phyloP scores from a whole-genome alignment of 495 filamentous ascomycete genomes.

The Trichodelitschia bisporula region DNA sequence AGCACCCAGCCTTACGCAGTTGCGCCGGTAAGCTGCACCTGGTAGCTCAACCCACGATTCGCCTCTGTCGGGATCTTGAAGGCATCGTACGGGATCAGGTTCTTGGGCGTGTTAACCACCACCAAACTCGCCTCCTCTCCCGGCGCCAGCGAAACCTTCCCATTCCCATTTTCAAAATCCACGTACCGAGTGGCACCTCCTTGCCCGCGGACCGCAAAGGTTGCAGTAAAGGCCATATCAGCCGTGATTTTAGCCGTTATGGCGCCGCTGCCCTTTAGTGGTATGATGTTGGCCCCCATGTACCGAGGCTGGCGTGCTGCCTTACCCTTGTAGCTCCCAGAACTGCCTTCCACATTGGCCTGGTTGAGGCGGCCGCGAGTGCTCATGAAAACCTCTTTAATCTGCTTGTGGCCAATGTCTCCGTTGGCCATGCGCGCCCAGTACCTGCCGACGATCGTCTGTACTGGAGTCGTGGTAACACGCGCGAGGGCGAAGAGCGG shows the following conservation, averaged over 20 bases:
- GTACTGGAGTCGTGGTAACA: conserved; percentile 12
- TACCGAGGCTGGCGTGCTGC: conserved; percentile 18
- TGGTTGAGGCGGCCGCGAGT: conserved; percentile 16
- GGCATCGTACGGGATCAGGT: conserved; percentile 18
- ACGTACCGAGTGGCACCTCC: conserved; percentile 3
- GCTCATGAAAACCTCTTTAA: conserved; percentile 12
- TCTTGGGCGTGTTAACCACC: conserved; percentile 18
- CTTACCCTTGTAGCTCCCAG: conserved; percentile 20
- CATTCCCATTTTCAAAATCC: conserved; percentile 5
- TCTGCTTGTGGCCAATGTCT: conserved; percentile 19
- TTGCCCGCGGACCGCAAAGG: conserved; percentile 11
- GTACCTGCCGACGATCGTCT: conserved; percentile 19
- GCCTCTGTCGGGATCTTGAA: conserved; percentile 18
- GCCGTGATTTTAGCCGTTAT: conserved; percentile 14
- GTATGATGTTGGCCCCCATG: conserved; percentile 23
- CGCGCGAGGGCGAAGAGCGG: conserved; percentile 20
- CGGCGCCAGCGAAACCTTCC: conserved; percentile 6
- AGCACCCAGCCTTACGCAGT: conserved; percentile 6
- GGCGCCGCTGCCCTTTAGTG: conserved; percentile 14
- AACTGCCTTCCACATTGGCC: conserved; percentile 17
- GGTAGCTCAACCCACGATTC: conserved; percentile 17
- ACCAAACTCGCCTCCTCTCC: conserved; percentile 20
- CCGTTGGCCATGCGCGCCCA: conserved; percentile 24
- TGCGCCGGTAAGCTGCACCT: conserved; percentile 17
- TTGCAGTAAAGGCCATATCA: conserved; percentile 13